Evolutionary conservation across 2,329 filamentous ascomycete genomes (phyloP), one percentile per base, ranked within the genome.

Genomic region (Pseudogymnoascus sp.): DNA sequence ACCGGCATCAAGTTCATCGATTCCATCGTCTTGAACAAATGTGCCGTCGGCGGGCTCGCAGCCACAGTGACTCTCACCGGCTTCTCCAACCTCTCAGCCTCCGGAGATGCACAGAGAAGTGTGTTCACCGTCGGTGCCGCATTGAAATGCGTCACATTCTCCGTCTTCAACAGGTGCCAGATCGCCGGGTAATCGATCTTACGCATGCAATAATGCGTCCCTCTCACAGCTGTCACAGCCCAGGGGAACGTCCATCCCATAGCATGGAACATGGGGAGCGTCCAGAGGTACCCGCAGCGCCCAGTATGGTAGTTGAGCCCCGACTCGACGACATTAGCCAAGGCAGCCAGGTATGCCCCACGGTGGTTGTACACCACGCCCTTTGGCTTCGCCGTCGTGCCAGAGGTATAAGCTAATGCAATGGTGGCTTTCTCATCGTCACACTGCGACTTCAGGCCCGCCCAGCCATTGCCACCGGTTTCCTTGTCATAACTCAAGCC

Each of bases 61-160:
- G 94, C 94, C 2, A 99, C 94, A 0, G 92, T 96, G 5, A 99
- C 94, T 14, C 86, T 82, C 8, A 97, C 92, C 0, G 86, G 84
- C 1, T 84, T 77, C 0, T 85, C 79, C 0, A 99, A 80, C 59
- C 76, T 82, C 68, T 82, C 83, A 2, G 94, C 93, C 73, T 92
- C 87, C 42, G 87, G 82, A 2, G 90, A 83, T 11, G 88, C 88
- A 72, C 94, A 96, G 2, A 99, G 84, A 0, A 97, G 78, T 0
- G 93, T 99, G 74, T 97, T 97, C 61, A 99, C 94, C 0, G 94
- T 99, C 0, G 94, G 94, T 0, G 93, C 94, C 0, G 93, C 93
- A 72, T 93, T 96, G 78, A 95, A 97, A 75, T 99, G 94, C 0
- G 92, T 97, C 67, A 99, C 89, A 5, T 84, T 80, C 75, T 97